phyloP scores from a whole-genome alignment of 495 filamentous ascomycete species.

The Trichoderma virens region DNA sequence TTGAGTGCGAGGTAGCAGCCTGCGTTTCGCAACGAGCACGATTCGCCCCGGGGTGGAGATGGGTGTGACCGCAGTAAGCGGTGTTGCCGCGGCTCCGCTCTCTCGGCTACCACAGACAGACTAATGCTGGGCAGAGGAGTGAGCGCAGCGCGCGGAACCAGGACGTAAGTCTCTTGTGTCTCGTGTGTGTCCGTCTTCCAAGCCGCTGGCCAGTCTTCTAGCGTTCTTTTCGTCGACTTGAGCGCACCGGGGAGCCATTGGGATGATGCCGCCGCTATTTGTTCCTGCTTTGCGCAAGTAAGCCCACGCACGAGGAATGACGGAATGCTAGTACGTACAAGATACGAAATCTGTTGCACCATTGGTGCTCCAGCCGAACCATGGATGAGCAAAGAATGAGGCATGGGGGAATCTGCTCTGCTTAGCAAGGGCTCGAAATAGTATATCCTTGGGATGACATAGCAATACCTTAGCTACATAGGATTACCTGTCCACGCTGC shows the following conservation, averaged over 20 bases:
- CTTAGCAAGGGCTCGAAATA: too few species aligned
- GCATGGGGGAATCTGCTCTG: too few species aligned
- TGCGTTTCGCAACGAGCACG: background rate
- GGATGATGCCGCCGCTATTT: background rate
- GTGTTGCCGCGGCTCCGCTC: conserved; percentile 9
- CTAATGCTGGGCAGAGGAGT: background rate
- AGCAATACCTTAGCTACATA: too few species aligned
- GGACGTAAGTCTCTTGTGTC: background rate
- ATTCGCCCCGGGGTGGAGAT: background rate
- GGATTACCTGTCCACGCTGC: too few species aligned
- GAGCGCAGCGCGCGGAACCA: conserved; percentile 1
- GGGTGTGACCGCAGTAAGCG: conserved; percentile 8
- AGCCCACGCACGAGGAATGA: background rate
- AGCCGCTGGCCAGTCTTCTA: conserved; percentile 2
- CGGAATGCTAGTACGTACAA: too few species aligned
- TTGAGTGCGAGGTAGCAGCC: background rate
- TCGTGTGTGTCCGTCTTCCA: background rate
- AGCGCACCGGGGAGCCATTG: background rate
- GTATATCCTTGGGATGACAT: too few species aligned
- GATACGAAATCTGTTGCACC: too few species aligned
- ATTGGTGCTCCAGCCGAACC: too few species aligned
- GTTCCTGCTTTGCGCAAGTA: background rate
- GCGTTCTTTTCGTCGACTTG: background rate
- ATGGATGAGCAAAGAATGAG: too few species aligned
- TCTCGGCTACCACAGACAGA: conserved; percentile 9